A percentile compares a stretch with the other conserved stretches of the same genome.
phyloP scores from a whole-genome alignment of 2,329 filamentous ascomycete genomes.

The Cadophora luteo-olivacea region DNA sequence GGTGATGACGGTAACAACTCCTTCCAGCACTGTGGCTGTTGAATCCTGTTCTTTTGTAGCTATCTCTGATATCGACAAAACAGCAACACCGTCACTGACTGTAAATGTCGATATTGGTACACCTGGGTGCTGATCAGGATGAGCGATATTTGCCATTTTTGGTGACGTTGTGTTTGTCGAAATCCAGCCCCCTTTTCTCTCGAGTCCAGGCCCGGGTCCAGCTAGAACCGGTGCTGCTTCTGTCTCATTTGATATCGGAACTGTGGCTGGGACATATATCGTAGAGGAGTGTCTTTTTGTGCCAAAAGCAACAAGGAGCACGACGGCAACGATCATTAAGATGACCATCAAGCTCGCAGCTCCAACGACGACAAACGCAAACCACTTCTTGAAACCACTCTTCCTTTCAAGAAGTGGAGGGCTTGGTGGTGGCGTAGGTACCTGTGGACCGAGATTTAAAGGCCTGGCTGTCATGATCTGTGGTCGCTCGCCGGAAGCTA shows the following conservation, averaged over 20 bases:
- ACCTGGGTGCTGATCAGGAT: not conserved
- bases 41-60: not conserved
- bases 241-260: not conserved
- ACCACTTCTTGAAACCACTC: not conserved
- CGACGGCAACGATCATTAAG: not conserved
- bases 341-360: not conserved
- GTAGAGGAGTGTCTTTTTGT: not conserved
- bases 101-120: not conserved
- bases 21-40: no score
- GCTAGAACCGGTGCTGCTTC: not conserved
- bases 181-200: not conserved
- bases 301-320: not conserved
- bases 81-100: no score
- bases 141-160: not conserved
- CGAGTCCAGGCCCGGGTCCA: not conserved
- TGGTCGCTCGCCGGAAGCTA: not conserved
- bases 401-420: slow-evolving; percentile 1
- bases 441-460: not conserved
- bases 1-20: not conserved
- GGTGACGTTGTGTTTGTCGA: not conserved
- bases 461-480: not conserved
- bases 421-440: not conserved
- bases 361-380: not conserved
- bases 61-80: not conserved
- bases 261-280: not conserved